phyloP scores from a whole-genome alignment of 352 stramenopile species.

The Albugo laibachii region DNA sequence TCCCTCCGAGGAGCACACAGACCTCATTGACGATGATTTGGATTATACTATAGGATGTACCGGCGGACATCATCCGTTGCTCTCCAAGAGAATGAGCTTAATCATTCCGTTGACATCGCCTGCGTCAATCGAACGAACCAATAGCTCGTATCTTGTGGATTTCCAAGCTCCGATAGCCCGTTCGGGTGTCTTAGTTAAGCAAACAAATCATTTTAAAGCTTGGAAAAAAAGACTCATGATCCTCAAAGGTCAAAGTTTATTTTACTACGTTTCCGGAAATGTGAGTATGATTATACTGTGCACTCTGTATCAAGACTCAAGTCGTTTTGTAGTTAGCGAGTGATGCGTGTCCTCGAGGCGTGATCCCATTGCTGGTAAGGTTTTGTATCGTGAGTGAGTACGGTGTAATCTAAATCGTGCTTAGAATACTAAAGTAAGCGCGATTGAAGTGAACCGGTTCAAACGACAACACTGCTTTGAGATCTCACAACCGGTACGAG shows the following conservation, averaged over 20 bases:
- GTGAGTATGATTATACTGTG: too few relatives aligned
- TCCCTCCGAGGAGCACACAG: too few relatives aligned
- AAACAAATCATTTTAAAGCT: conserved; percentile 9
- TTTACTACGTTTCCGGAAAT: conserved; percentile 8
- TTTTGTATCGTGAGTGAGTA: neutral
- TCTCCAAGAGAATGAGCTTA: conserved; percentile 52
- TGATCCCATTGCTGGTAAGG: conserved; percentile 6
- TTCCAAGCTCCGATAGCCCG: conserved; percentile 6
- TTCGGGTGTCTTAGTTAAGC: conserved; percentile 7
- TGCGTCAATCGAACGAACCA: neutral
- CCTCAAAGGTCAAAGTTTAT: conserved; percentile 7
- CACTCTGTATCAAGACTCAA: too few relatives aligned
- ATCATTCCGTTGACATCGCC: conserved; percentile 35
- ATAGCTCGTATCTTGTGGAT: neutral
- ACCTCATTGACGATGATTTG: too few relatives aligned
- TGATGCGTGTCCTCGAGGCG: conserved; percentile 5
- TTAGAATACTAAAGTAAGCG: conserved; percentile 5
- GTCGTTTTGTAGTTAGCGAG: conserved; percentile 1
- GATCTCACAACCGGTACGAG: conserved; percentile 7
- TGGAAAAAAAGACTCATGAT: conserved; percentile 11
- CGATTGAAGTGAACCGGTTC: conserved; percentile 4
- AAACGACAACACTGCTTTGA: conserved; percentile 11
- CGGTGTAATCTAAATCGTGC: neutral
- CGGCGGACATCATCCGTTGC: conserved; percentile 17
- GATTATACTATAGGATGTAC: too few relatives aligned